Conservation (phyloP, 179 eudicot species). For the Silene noctiflora region DNA sequence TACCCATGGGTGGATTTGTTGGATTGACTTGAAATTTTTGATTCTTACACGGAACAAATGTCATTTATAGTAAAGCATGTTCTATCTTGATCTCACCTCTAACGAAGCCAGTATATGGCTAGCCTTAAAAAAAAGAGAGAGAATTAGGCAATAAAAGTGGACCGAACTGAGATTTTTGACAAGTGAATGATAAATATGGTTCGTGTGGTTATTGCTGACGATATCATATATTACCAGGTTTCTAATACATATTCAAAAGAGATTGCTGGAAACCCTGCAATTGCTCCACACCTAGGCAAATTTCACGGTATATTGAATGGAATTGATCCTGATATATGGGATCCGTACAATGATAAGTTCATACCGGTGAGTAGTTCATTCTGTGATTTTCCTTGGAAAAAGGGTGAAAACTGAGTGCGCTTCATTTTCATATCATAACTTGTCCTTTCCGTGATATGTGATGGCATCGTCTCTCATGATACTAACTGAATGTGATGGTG, state of each 20-base stretch:
- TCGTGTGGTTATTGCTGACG: background rate
- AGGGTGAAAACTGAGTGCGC: background rate
- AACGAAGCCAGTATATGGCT: background rate
- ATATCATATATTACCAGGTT: slow-evolving; percentile 49
- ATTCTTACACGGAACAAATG: background rate
- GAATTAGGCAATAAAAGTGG: background rate
- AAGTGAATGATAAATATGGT: background rate
- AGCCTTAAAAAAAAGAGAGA: background rate
- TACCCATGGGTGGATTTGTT: background rate
- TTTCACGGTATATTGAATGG: slow-evolving; percentile 91
- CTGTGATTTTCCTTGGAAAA: background rate
- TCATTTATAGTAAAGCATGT: background rate
- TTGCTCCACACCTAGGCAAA: slow-evolving; percentile 35
- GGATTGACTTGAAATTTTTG: background rate
- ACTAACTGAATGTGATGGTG: background rate
- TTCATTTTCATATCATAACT: background rate
- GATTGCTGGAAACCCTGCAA: slow-evolving; percentile 37
- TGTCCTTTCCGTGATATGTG: background rate
- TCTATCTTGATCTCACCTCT: background rate
- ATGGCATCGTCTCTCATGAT: background rate
- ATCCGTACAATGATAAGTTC: slow-evolving; percentile 80
- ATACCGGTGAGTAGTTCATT: slow-evolving; percentile 67
- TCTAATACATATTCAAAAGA: slow-evolving; percentile 52
- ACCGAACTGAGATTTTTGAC: background rate
- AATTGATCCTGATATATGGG: slow-evolving; percentile 9